phyloP scores from a whole-genome alignment of 2,329 filamentous ascomycete species.

The Clarireedia hainanense region DNA sequence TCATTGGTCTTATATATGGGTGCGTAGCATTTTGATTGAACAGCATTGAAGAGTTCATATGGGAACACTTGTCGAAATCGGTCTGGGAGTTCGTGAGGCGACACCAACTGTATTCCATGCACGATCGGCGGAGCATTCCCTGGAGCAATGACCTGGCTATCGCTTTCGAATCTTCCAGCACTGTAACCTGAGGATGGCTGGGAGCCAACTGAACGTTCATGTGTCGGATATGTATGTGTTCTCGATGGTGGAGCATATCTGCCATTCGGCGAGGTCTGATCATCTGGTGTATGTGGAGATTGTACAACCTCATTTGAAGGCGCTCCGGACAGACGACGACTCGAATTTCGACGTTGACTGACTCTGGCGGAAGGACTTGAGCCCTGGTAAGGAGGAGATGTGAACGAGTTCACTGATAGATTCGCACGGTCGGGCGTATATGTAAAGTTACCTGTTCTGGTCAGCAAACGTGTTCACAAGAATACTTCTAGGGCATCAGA shows the following conservation, averaged over 20 bases:
- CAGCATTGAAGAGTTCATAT: constrained; percentile 70
- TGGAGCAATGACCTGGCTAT: constrained; percentile 13
- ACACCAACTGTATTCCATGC: constrained; percentile 50
- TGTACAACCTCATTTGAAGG: not conserved
- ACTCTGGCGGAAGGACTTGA: constrained; percentile 26
- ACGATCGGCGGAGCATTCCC: constrained; percentile 26
- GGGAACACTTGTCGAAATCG: constrained; percentile 62
- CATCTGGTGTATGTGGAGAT: constrained; percentile 1
- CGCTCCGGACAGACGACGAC: constrained; percentile 1
- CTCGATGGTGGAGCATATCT: not conserved
- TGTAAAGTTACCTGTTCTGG: constrained; percentile 15
- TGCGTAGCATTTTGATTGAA: constrained; percentile 73
- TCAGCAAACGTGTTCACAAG: constrained; percentile 12
- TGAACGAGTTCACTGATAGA: not conserved
- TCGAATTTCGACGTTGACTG: constrained; percentile 19
- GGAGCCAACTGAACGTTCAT: not conserved
- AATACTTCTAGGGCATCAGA: constrained; percentile 7
- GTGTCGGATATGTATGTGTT: not conserved
- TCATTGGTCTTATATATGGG: constrained; percentile 58
- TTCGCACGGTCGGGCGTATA: constrained; percentile 13
- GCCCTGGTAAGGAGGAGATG: constrained; percentile 13
- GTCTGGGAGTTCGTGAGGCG: constrained; percentile 57
- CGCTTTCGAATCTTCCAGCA: not conserved
- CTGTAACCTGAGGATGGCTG: not conserved
- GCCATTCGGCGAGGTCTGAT: not conserved